These are phyloP conservation scores for Chamaecyparis obtusa DNA, from an alignment of 75 land plant species.

Conservation along the genomic window DNA sequence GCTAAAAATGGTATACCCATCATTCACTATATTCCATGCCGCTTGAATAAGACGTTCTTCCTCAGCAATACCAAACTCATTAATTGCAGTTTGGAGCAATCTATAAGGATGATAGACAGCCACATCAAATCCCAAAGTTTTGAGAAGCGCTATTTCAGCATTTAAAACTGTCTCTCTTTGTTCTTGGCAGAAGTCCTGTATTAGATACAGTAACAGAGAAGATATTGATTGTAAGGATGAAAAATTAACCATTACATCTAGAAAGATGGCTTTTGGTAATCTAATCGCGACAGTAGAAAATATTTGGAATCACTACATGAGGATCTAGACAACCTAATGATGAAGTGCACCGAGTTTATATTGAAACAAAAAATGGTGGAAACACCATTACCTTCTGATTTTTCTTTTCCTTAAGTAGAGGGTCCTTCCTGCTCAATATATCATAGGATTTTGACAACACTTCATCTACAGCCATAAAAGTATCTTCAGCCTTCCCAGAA, in stretches of 20 bases:
- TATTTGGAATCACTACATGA: background rate
- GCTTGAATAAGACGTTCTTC: slow-evolving; percentile 74
- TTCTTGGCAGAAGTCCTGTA: slow-evolving; percentile 80
- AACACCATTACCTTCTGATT: slow-evolving; percentile 51
- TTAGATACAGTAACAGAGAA: background rate
- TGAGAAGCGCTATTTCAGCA: slow-evolving; percentile 63
- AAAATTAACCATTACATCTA: background rate
- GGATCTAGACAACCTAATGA: background rate
- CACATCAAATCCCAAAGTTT: slow-evolving; percentile 68
- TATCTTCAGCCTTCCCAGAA: slow-evolving; percentile 91
- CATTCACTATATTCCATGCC: slow-evolving; percentile 97
- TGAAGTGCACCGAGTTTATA: background rate
- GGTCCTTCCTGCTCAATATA: slow-evolving; percentile 65
- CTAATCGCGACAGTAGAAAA: background rate
- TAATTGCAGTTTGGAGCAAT: slow-evolving; percentile 75
- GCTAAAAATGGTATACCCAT: slow-evolving; percentile 59
- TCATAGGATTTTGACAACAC: slow-evolving; percentile 73
- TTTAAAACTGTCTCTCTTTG: slow-evolving; percentile 69
- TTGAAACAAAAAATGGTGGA: background rate
- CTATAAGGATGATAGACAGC: slow-evolving; percentile 85
- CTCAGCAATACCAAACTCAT: slow-evolving; percentile 77
- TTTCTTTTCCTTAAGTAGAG: slow-evolving; percentile 62
- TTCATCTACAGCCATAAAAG: slow-evolving; percentile 61
- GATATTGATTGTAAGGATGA: background rate
- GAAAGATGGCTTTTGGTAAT: background rate